Evolutionary conservation across 768 basidiomycete species (phyloP), one percentile per base, ranked within the genome.

Genomic region (Tricholoma flavovirens): DNA sequence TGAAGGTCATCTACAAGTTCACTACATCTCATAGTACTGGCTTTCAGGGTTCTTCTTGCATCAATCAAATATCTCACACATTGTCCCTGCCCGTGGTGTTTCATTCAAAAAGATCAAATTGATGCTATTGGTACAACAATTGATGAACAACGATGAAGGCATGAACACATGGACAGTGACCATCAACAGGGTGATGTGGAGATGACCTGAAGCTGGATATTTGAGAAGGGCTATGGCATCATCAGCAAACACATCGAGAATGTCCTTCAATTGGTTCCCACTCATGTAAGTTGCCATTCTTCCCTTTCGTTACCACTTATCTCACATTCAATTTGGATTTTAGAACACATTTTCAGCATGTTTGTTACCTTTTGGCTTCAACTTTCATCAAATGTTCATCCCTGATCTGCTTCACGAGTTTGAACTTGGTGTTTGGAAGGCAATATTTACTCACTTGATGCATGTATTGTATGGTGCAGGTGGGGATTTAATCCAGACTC

Each of bases 401-500:
- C 49, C 56, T 5, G 68, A 69, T 49, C 43, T 70, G 21, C 45
- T 70, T 58, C 68, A 70, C 54, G 68, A 70, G 50, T 43, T 67
- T 33, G 65, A 70, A 51, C 56, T 69, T 0, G 66, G 69, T 9
- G 65, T 63, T 8, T 69, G 64, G 65, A 67, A 63, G 51, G 42
- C 52, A 8, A 10, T 66, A 1, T 61, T 70, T 15, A 60, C 49
- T 15, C 68, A 70, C 49, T 54, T 70, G 14, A 45, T 69, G 8
- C 60, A 62, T 14, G 61, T 68, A 11, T 52, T 68, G 10, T 21
- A 59, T 26, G 50, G 55, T 7, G 30, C 33, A 19, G 60, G 54
- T 26, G 50, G 36, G 11, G 48, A 58, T 14, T 5, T 12, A 12
- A 48, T 67, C 24, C 33, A 45, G 12, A 45, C 46, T 3, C 49